Evolutionary conservation across 176 grass and related monocot species (phyloP), one percentile per base, ranked within the genome.

Genomic region (Paspalum notatum): DNA sequence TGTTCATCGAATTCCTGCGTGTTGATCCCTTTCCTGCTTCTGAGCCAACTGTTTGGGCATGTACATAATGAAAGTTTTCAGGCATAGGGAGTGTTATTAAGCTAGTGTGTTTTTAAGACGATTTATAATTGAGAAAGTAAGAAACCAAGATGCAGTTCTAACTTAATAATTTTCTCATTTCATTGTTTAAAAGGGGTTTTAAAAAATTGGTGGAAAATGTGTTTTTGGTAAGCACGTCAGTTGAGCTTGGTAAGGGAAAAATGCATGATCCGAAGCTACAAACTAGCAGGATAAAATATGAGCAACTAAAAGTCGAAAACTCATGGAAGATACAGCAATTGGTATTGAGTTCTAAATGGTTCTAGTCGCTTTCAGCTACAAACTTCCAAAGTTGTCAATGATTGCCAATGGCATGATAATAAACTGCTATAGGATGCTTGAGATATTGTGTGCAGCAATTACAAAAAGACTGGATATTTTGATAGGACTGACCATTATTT

Each of bases 401-500:
- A 70, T 55, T 60, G 22, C 5, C 32, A 37, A 51, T 49, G 85
- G 68, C 63, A 80, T 61, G 1, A 57, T 0, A 20, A 60, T 25
- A 49, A 72, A 73, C 81, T 51, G 24, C 40, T 83, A 11, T 27
- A 72, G 26, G 25, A 66, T 77, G 32, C 40, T 17, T 50, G 25
- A 50, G 71, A 54, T 15, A 63, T 45, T 18, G 47, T 45, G 18
- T 40, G 53, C 15, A 45, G 14, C 61, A 62, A 38, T 7, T 2
- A 72, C 0, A 21, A 66, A 60, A 70, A 58, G 3, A 51, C 1
- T 78, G 50, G 6, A 77, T 39, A 64, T 37, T 32, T 62, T 72
- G 9, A 39, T 7, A 44, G 0, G 44, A 68, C 1, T 86, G 82
- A 91, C 90, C 90, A 39, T 78, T 88, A 80, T 85, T 91, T 80